These are phyloP conservation scores for Oligophagozyma castellii DNA, from an alignment of 1,139 yeast genomes.

Conservation along the genomic window DNA sequence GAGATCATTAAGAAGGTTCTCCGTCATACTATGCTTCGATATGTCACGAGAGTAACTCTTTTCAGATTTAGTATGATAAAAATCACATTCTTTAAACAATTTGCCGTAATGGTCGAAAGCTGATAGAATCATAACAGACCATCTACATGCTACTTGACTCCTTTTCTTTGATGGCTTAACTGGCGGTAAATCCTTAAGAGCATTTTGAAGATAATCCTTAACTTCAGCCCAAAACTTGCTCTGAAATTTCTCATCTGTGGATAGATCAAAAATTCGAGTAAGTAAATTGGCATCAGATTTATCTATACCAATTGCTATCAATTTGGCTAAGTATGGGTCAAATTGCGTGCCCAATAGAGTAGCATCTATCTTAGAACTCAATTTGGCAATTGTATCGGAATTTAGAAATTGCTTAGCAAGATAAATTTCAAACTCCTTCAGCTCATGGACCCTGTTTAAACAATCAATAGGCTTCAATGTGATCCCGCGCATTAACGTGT, in stretches of 20 bases:
- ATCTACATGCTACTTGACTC: constrained; percentile 40
- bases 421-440: constrained; percentile 45
- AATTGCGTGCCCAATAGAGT: constrained; percentile 16
- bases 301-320: constrained; percentile 7
- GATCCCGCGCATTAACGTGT: constrained; percentile 28
- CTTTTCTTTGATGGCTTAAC: constrained; percentile 24
- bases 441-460: constrained; percentile 36
- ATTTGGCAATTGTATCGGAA: constrained; percentile 13
- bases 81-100: constrained; percentile 3
- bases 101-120: constrained; percentile 47
- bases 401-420: constrained; percentile 15
- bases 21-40: constrained; percentile 29
- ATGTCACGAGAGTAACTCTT: constrained; percentile 2
- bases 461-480: constrained; percentile 37
- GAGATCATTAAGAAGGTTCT: constrained; percentile 45
- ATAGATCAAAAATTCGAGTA: constrained; percentile 10
- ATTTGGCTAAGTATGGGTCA: constrained; percentile 5
- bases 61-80: not conserved
- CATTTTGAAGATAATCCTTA: constrained; percentile 31
- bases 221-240: constrained; percentile 27
- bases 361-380: constrained; percentile 11
- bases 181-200: constrained; percentile 23
- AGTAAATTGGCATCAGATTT: constrained; percentile 6
- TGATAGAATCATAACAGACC: constrained; percentile 51
- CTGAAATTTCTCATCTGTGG: constrained; percentile 10